Evolutionary conservation across 1,139 yeast species (phyloP).

Genomic region (Kodamaea sp.): DNA sequence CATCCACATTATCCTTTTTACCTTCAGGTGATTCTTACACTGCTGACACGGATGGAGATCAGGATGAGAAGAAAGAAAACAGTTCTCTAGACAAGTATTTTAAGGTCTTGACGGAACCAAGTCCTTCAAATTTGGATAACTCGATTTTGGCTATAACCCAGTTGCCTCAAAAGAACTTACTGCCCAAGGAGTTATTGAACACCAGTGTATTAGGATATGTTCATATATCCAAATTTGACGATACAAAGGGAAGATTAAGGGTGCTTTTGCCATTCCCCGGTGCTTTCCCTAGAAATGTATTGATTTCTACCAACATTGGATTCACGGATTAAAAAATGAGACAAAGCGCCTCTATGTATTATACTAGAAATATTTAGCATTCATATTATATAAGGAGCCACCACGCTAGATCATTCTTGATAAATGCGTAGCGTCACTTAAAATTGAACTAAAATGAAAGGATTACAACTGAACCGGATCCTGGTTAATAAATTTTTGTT

Average conservation of each 20-base stretch:
- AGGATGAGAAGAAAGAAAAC: constrained; percentile 25
- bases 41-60: constrained; percentile 23
- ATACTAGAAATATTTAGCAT: too few species aligned
- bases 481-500: too few species aligned
- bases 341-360: too few species aligned
- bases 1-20: constrained; percentile 40
- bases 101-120: constrained; percentile 38
- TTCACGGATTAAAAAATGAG: constrained; percentile 55
- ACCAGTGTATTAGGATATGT: constrained; percentile 68
- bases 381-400: too few species aligned
- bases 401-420: too few species aligned
- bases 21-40: constrained; percentile 50
- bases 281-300: constrained; percentile 66
- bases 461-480: too few species aligned
- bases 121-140: constrained; percentile 63
- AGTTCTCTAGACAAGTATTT: constrained; percentile 36
- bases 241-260: constrained; percentile 67
- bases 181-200: constrained; percentile 51
- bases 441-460: too few species aligned
- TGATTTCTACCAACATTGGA: constrained; percentile 66
- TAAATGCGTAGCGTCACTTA: too few species aligned
- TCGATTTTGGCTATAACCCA: constrained; percentile 74
- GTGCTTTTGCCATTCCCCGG: constrained; percentile 88
- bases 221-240: constrained; percentile 56
- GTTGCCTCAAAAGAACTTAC: constrained; percentile 52